A percentile compares a stretch with the other conserved stretches of the same genome.
Conservation (phyloP, 179 eudicot species). For the Amaranthus tricolor region DNA sequence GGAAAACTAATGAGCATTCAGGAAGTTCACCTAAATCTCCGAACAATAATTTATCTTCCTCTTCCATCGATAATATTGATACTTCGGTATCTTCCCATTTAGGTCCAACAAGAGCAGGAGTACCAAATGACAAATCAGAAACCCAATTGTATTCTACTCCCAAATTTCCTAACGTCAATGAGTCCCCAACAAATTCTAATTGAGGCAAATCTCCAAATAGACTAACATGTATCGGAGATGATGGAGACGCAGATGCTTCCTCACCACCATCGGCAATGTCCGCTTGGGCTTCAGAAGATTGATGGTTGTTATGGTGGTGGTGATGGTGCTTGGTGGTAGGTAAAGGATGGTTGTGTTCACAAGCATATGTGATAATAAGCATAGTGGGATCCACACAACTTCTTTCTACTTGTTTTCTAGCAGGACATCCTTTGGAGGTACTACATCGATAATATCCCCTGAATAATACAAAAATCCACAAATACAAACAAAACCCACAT, state of each 20-base stretch:
- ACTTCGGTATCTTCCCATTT: conserved; percentile 31
- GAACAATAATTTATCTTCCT: conserved; percentile 52
- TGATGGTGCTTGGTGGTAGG: conserved; percentile 47
- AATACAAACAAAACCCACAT: conserved; percentile 15
- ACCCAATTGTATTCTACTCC: conserved; percentile 47
- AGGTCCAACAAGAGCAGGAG: conserved; percentile 37
- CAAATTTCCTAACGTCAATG: conserved; percentile 27
- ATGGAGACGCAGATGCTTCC: background rate
- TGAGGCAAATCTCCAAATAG: conserved; percentile 38
- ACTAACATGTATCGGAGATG: conserved; percentile 10
- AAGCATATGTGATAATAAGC: conserved; percentile 44
- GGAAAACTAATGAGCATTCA: conserved; percentile 46
- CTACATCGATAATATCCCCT: conserved; percentile 57
- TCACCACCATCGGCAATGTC: background rate
- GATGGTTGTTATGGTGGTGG: conserved; percentile 16
- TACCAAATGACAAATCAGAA: conserved; percentile 37
- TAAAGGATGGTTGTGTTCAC: conserved; percentile 44
- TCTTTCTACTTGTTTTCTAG: conserved; percentile 55
- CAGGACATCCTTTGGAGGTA: conserved; percentile 50
- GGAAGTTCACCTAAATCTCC: conserved; percentile 57
- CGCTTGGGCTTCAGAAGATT: background rate
- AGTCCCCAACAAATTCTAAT: conserved; percentile 36
- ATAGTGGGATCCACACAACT: conserved; percentile 42
- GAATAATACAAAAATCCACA: background rate
- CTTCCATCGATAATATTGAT: conserved; percentile 29